These are phyloP conservation scores for Coniochaeta sp. DNA, from an alignment of 2,329 filamentous ascomycete genomes.

Conservation along the genomic window DNA sequence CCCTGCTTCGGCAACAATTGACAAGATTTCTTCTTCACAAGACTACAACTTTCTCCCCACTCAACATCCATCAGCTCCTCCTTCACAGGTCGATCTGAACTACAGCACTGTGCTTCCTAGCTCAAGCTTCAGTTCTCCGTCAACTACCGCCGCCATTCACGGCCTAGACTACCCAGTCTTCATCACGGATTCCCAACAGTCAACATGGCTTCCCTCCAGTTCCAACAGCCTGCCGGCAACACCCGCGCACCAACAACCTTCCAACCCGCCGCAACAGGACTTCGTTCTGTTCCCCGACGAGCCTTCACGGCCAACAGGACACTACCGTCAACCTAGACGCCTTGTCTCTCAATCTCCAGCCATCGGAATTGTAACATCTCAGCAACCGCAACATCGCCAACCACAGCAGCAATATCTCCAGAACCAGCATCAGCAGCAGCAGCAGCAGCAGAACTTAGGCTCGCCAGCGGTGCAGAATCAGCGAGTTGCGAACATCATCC, in stretches of 20 bases:
- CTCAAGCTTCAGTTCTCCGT: conserved; percentile 51
- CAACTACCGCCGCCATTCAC: conserved; percentile 51
- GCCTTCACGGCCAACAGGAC: not conserved
- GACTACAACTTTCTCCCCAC: conserved; percentile 32
- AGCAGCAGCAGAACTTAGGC: conserved; percentile 24
- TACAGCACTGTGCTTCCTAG: conserved; percentile 51
- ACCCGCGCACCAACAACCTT: conserved; percentile 49
- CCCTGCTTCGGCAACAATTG: conserved; percentile 27
- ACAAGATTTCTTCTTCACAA: conserved; percentile 44
- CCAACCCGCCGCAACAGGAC: conserved; percentile 57
- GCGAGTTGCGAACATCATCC: conserved; percentile 51
- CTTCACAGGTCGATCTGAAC: conserved; percentile 59
- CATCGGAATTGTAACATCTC: conserved; percentile 36
- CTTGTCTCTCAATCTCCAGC: conserved; percentile 29
- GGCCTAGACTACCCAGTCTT: conserved; percentile 64
- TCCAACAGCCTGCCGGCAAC: conserved; percentile 55
- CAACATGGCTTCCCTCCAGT: conserved; percentile 75
- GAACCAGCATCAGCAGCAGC: conserved; percentile 12
- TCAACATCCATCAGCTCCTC: conserved; percentile 45
- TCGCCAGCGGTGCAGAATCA: conserved; percentile 45
- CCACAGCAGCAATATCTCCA: conserved; percentile 31
- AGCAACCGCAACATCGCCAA: conserved; percentile 34
- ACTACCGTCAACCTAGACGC: conserved; percentile 31
- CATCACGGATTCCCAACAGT: conserved; percentile 71
- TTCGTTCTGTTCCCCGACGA: conserved; percentile 61